A percentile compares a stretch with the other conserved stretches of the same genome.
phyloP scores from a whole-genome alignment of 1,284 basidiomycete genomes.

The Schizophyllum commune region DNA sequence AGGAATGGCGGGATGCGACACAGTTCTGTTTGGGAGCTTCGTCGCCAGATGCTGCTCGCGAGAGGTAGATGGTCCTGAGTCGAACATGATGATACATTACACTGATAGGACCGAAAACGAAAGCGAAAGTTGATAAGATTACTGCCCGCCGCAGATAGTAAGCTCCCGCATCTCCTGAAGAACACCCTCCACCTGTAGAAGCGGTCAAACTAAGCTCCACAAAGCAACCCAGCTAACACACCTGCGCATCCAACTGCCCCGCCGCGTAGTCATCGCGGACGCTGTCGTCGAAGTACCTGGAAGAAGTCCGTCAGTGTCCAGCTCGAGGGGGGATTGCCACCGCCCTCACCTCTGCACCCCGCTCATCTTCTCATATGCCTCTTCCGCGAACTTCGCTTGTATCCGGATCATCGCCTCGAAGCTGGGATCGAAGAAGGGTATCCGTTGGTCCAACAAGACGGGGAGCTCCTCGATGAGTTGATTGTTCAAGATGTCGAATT shows the following conservation, averaged over 20 bases:
- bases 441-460: conserved; percentile 86
- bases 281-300: conserved; percentile 81
- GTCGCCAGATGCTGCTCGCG: too few relatives aligned
- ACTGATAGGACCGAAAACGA: background rate
- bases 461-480: conserved; percentile 91
- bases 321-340: background rate
- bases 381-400: conserved; percentile 95
- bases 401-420: conserved; percentile 99
- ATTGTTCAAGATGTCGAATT: conserved; percentile 86
- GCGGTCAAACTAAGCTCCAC: conserved; percentile 8
- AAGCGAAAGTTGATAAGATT: conserved; percentile 5
- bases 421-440: conserved; percentile 96
- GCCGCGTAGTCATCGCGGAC: conserved; percentile 97
- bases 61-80: too few relatives aligned
- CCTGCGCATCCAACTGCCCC: conserved; percentile 92
- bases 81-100: background rate
- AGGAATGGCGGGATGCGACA: too few relatives aligned
- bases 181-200: conserved; percentile 74
- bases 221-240: conserved; percentile 21
- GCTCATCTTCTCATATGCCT: conserved; percentile 96
- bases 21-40: too few relatives aligned
- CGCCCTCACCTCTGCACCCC: conserved; percentile 63
- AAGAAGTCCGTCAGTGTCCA: background rate
- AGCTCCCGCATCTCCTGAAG: conserved; percentile 95
- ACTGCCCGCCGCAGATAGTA: conserved; percentile 74